Conservation (phyloP, 495 filamentous ascomycete species). For the Neurospora hispaniola region DNA sequence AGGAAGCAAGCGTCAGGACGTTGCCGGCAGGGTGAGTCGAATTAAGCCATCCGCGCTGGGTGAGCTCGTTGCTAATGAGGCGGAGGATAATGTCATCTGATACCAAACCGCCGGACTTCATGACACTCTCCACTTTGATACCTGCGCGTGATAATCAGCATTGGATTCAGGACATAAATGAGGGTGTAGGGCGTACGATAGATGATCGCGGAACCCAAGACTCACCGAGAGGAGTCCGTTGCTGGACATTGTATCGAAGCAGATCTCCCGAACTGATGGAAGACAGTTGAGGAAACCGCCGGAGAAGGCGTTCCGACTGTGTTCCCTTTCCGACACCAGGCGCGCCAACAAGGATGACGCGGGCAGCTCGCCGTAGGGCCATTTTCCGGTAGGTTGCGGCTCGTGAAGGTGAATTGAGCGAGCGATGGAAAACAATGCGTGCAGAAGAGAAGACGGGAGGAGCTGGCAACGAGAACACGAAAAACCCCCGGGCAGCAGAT, state of each 20-base stretch:
- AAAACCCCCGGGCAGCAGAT: not conserved
- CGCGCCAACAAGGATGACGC: slow-evolving; percentile 91
- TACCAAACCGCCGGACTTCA: slow-evolving; percentile 75
- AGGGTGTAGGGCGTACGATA: not conserved
- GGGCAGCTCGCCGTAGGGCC: slow-evolving; percentile 70
- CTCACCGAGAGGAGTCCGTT: slow-evolving; percentile 74
- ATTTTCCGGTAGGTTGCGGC: slow-evolving; percentile 17
- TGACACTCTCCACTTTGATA: slow-evolving; percentile 76
- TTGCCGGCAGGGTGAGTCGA: slow-evolving; percentile 21
- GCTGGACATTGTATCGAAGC: slow-evolving; percentile 82
- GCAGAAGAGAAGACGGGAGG: not conserved
- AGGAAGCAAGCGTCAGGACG: slow-evolving; percentile 33
- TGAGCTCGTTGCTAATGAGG: slow-evolving; percentile 80
- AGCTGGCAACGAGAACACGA: not conserved
- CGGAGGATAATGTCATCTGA: slow-evolving; percentile 85
- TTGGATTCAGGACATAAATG: slow-evolving; percentile 1
- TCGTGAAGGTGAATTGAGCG: not conserved
- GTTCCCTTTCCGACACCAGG: slow-evolving; percentile 91
- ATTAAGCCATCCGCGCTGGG: slow-evolving; percentile 68
- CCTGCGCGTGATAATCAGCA: slow-evolving; percentile 36
- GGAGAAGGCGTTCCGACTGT: slow-evolving; percentile 77
- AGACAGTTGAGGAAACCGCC: slow-evolving; percentile 78
- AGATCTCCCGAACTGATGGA: slow-evolving; percentile 92
- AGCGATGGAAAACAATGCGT: not conserved
- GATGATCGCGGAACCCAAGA: not conserved